Base-by-base conservation (phyloP, 306 rosid species). In the Castanea mollissima region DNA sequence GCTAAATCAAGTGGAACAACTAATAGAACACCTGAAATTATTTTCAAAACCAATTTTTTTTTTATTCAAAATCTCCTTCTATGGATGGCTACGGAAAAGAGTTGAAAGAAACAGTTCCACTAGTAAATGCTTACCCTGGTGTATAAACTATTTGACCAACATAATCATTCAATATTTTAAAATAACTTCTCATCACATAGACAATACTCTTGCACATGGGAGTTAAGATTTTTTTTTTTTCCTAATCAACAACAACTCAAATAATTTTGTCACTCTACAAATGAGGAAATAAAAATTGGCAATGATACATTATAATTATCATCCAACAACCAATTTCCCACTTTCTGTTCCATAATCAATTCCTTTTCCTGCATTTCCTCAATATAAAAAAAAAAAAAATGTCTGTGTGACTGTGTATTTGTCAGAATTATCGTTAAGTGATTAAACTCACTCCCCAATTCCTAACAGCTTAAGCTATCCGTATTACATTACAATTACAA, bases 1-100 rank as follows among this genome's bases (percentile, higher is more conserved):
- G 98, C 96, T 70, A 95, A 86, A 85, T 90, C 91, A 29, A 95
- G 86, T 41, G 97, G 98, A 79, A 93, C 99, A 81, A 91, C 97
- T 85, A 93, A 81, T 62, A 89, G 65, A 83, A 95, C 84, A 76
- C 90, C 99, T 95, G 89, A 76, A 51, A 76, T 46, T 21, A 49
- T 80, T 69, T 58, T 57, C 55, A 29, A 54, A 65, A 41, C 27
- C 63, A 18, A 79, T 44, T 63, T 16, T 13, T 79, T 57, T 70
- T 83, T 74, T 38, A 41, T 41, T 41, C 46, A 41, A 41, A 41
- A 41, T 41, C 71, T 62, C 63, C 56, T 6, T 49, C 69, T 56
- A 46, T 75, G 54, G 18, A 65, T 51, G 32, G 70, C 32, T 57
- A 41, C 32, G 20, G 49, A 85, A 75, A 63, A 19, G 11, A 75